phyloP scores from a whole-genome alignment of 768 basidiomycete species.

The Rhodotorula diobovata region DNA sequence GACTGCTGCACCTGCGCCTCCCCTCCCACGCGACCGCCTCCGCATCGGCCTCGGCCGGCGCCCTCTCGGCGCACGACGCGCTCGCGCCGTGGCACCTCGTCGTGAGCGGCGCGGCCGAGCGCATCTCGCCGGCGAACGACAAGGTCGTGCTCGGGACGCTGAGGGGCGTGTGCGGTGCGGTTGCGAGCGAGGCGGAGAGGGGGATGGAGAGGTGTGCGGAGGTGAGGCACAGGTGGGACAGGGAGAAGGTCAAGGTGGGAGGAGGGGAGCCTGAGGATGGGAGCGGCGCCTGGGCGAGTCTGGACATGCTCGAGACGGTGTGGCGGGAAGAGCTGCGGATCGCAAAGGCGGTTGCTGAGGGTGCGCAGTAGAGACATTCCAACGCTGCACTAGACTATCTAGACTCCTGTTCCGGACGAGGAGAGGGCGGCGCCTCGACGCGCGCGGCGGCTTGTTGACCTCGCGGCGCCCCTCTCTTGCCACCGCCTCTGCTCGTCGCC shows the following conservation, averaged over 20 bases:
- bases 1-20: conserved; percentile 31
- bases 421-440: neutral
- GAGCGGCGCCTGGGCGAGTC: conserved; percentile 1
- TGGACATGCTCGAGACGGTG: conserved; percentile 21
- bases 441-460: neutral
- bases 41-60: neutral
- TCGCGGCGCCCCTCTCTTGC: neutral
- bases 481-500: neutral
- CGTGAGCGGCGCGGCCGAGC: conserved; percentile 33
- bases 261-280: neutral
- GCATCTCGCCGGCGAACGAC: conserved; percentile 45
- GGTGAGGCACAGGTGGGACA: neutral
- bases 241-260: neutral
- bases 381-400: neutral
- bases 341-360: conserved; percentile 1
- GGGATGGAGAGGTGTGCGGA: conserved; percentile 4
- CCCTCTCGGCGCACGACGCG: conserved; percentile 2
- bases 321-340: conserved; percentile 22
- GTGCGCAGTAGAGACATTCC: neutral
- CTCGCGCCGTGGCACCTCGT: conserved; percentile 28
- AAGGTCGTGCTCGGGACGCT: conserved; percentile 26
- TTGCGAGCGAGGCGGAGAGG: conserved; percentile 16
- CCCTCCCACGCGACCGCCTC: neutral
- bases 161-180: conserved; percentile 21
- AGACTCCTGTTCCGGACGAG: too few relatives aligned